Evolutionary conservation across 768 basidiomycete species (phyloP).

Genomic region (Amanita subjunquillea): DNA sequence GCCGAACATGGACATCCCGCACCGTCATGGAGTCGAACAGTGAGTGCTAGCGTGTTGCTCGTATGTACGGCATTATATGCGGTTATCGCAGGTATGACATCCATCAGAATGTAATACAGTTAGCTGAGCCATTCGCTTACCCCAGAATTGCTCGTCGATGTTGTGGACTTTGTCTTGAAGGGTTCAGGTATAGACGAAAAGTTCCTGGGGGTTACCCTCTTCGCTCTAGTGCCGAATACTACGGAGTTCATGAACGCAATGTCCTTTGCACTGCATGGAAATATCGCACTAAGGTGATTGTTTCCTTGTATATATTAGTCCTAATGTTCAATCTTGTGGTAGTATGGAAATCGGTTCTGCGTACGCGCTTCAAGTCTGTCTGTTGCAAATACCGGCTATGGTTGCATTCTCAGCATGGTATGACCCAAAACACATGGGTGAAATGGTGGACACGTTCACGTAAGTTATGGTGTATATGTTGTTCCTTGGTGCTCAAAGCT

Average conservation of each 20-base stretch:
- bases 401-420: slow-evolving; percentile 98
- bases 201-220: slow-evolving; percentile 92
- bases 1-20: slow-evolving; percentile 76
- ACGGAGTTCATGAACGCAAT: slow-evolving; percentile 99
- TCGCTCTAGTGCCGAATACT: slow-evolving; percentile 96
- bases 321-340: not conserved
- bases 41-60: slow-evolving; percentile 84
- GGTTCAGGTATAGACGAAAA: slow-evolving; percentile 95
- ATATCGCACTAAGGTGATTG: slow-evolving; percentile 86
- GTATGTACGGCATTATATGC: slow-evolving; percentile 91
- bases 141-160: slow-evolving; percentile 86
- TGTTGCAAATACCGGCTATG: slow-evolving; percentile 97
- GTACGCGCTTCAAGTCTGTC: slow-evolving; percentile 95
- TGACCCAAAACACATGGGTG: slow-evolving; percentile 75
- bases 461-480: slow-evolving; percentile 30
- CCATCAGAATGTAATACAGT: not conserved
- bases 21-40: slow-evolving; percentile 89
- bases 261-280: slow-evolving; percentile 92
- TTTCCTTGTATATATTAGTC: not conserved
- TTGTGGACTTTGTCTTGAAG: slow-evolving; percentile 87
- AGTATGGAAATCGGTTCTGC: slow-evolving; percentile 99
- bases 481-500: slow-evolving; percentile 3
- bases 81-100: slow-evolving; percentile 76
- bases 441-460: slow-evolving; percentile 89
- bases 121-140: not conserved